Base-by-base conservation (phyloP, 75 land plant genomes). In the Cunninghamia lanceolata region DNA sequence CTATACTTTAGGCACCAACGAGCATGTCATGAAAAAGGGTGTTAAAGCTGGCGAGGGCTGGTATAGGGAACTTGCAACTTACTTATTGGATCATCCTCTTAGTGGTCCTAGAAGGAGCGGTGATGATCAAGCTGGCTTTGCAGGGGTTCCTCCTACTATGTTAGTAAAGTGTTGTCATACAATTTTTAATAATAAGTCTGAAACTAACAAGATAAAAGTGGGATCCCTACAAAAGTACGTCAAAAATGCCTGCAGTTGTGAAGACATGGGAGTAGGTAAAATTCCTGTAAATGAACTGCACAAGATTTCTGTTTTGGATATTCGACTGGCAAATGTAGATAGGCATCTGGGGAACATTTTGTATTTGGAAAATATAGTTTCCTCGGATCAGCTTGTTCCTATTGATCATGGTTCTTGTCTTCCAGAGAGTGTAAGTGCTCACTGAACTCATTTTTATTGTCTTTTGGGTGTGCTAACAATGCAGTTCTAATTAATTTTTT, bases 371-470 rank as follows among this genome's bases (percentile, higher is more conserved):
- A 68, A 19, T 3, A 52, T 56, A 39, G n/a, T 13, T 5, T n/a
- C 34, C 14, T 19, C 53, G 4, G 21, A 56, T 19, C 35, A 79
- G 35, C 88, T 88, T 43, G 74, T 88, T 75, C 89, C 89, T 42
- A 88, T 88, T 25, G 89, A 88, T 54, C 89, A 88, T 88, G 89
- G 88, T 7, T 86, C 86, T 46, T 88, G 89, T 59, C 68, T 88
- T 40, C 89, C 89, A 43, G 83, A 86, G 17, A 52, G 28, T 16
- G 89, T 88, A 88, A 87, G 85, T 42, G 28, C 11, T n/a, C n/a
- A n/a, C n/a, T n/a, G n/a, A n/a, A n/a, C n/a, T n/a, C n/a, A n/a
- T n/a, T n/a, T n/a, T n/a, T n/a, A n/a, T n/a, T n/a, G n/a, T n/a
- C n/a, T n/a, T 0, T 19, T 56, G 53, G 16, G 53, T 14, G 14